Conservation (phyloP, 2,329 filamentous ascomycete species). For the Hypocreales sp. region DNA sequence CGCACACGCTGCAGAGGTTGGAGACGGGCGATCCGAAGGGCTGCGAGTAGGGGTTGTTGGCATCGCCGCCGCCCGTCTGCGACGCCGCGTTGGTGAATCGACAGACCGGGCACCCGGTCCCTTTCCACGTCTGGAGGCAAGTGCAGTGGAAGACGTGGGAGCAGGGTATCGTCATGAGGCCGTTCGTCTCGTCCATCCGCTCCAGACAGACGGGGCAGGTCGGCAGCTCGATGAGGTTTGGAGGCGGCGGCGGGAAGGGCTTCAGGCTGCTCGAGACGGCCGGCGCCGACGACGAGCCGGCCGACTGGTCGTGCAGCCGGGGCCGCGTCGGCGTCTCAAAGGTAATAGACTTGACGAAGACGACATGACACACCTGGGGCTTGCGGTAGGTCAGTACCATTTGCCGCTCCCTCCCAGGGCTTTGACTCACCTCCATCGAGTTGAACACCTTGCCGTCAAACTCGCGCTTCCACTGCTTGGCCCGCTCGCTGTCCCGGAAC, state of each 20-base stretch:
- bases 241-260: conserved; percentile 53
- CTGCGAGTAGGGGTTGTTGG: conserved; percentile 31
- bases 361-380: conserved; percentile 89
- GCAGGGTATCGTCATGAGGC: conserved; percentile 86
- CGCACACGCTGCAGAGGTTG: conserved; percentile 70
- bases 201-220: conserved; percentile 95
- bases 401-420: no score
- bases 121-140: conserved; percentile 92
- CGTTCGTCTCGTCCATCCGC: conserved; percentile 95
- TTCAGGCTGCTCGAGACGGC: conserved; percentile 30
- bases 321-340: conserved; percentile 49
- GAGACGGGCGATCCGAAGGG: conserved; percentile 44
- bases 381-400: conserved; percentile 8
- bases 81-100: conserved; percentile 54
- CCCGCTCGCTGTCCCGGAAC: conserved; percentile 61
- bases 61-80: conserved; percentile 20
- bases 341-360: conserved; percentile 84
- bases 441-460: conserved; percentile 94
- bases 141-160: conserved; percentile 97
- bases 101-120: conserved; percentile 86
- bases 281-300: conserved; percentile 29
- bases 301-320: conserved; percentile 42
- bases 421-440: conserved; percentile 55
- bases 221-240: conserved; percentile 76
- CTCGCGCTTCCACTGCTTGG: conserved; percentile 64